Percentiles rank a stretch among this genome's conserved stretches.
Evolutionary conservation across 208 protist species (phyloP).

Genomic region (Trypanosoma vivax): DNA sequence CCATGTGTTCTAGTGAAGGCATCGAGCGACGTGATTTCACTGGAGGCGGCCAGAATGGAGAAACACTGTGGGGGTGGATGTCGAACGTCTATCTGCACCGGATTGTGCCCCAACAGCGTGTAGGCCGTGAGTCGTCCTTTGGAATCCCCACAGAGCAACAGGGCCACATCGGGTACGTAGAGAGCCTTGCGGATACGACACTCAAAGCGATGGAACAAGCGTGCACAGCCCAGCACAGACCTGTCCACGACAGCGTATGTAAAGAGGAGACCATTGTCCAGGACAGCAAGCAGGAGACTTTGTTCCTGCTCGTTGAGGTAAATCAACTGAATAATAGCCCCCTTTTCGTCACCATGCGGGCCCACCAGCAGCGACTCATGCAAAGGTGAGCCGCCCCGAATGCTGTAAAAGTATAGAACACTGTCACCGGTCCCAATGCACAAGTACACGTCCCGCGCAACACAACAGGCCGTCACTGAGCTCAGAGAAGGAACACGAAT

Average conservation of each 20-base stretch:
- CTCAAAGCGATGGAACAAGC: constrained; percentile 31
- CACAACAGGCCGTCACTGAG: constrained; percentile 79
- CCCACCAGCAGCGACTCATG: constrained; percentile 43
- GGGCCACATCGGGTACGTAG: constrained; percentile 21
- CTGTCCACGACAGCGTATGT: constrained; percentile 65
- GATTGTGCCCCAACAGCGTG: constrained; percentile 20
- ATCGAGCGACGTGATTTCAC: constrained; percentile 21
- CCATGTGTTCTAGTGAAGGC: constrained; percentile 1
- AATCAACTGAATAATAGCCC: constrained; percentile 52
- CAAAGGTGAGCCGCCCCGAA: constrained; percentile 57
- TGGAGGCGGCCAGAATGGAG: constrained; percentile 28
- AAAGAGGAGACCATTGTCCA: constrained; percentile 62
- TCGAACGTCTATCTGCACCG: constrained; percentile 18
- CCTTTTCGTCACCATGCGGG: constrained; percentile 35
- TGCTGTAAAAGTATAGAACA: constrained; percentile 66
- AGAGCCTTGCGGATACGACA: constrained; percentile 31
- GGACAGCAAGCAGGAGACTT: constrained; percentile 55
- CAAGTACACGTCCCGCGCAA: constrained; percentile 70
- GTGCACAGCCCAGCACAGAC: constrained; percentile 32
- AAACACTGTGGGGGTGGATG: constrained; percentile 1
- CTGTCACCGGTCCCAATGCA: constrained; percentile 74
- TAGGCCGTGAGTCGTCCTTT: constrained; percentile 52
- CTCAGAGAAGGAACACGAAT: constrained; percentile 43
- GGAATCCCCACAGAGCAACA: constrained; percentile 31
- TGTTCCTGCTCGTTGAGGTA: constrained; percentile 72